Evolutionary conservation across 352 stramenopile genomes (phyloP).

Genomic region (Phytophthora megakarya): DNA sequence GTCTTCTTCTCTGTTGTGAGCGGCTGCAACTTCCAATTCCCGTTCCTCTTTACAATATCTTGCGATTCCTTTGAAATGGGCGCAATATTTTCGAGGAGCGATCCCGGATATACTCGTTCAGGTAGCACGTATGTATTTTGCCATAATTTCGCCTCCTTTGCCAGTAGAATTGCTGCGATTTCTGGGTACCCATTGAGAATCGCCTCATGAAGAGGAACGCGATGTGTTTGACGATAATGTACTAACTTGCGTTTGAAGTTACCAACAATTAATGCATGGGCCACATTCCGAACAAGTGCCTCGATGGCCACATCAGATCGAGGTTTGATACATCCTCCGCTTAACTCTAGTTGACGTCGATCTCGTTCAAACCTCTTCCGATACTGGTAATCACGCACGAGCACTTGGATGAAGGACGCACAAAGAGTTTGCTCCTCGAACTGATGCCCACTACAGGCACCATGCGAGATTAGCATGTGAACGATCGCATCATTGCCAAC

Average conservation of each 20-base stretch:
- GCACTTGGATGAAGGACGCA: slow-evolving; percentile 67
- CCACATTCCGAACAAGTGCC: slow-evolving; percentile 62
- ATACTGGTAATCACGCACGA: slow-evolving; percentile 55
- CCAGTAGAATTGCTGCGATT: slow-evolving; percentile 57
- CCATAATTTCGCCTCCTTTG: slow-evolving; percentile 55
- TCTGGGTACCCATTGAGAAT: slow-evolving; percentile 68
- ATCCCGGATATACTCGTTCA: slow-evolving; percentile 46
- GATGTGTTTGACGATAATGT: slow-evolving; percentile 61
- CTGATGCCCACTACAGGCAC: slow-evolving; percentile 45
- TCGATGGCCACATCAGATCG: slow-evolving; percentile 54
- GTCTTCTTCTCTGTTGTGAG: slow-evolving; percentile 26
- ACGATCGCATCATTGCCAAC: slow-evolving; percentile 80
- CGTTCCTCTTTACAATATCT: slow-evolving; percentile 20
- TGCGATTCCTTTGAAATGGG: slow-evolving; percentile 16
- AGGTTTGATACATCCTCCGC: slow-evolving; percentile 13
- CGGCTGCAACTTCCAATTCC: slow-evolving; percentile 59
- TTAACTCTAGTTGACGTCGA: slow-evolving; percentile 12
- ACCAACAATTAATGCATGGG: slow-evolving; percentile 61
- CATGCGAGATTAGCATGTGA: slow-evolving; percentile 68
- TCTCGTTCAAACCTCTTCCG: slow-evolving; percentile 32
- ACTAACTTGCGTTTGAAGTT: slow-evolving; percentile 54
- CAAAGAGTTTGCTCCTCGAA: slow-evolving; percentile 62
- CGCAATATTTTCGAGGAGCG: slow-evolving; percentile 16
- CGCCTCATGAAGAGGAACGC: slow-evolving; percentile 76
- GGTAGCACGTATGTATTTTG: slow-evolving; percentile 71